Evolutionary conservation across 257 asterid genomes (phyloP), one percentile per base, ranked within the genome.

Genomic region (Craterostigma plantagineum): DNA sequence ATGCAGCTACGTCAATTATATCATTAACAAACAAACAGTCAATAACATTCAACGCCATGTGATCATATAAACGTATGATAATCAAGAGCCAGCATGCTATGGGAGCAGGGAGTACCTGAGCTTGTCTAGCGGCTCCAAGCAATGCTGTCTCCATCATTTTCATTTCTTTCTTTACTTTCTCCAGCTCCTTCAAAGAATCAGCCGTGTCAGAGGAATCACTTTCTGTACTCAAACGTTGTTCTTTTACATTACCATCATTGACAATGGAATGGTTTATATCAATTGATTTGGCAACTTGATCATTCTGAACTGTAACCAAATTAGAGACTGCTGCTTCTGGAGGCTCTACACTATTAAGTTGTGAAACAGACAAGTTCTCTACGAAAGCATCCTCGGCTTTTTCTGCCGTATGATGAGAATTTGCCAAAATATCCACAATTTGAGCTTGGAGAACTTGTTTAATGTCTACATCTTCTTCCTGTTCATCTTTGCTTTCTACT

Each of bases 81-180:
- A 16, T 9, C 1, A 15, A 10, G 11, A n/a, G 3, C 45, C 9
- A 9, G 3, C 10, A 41, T 8, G 12, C 3, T 11, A 12, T 11
- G 15, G 1, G 4, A 3, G 16, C 7, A 38, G 12, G 2, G 10
- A 46, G 38, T 59, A 81, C 94, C 94, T 78, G 94, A 50, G 94
- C 84, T 72, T 81, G 94, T 67, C 83, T 81, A 44, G 94, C 94
- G 49, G 94, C 94, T 47, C 94, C 94, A 61, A 69, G 87, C 43
- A 81, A 49, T 54, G 94, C 94, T 58, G 63, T 64, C 68, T 81
- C 94, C 92, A 81, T 72, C 92, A 81, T 77, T 68, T 72, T 77
- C 90, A 81, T 72, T 38, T 81, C 94, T 60, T 68, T 75, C 72
- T 68, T 77, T 63, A 77, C 46, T 68, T 75, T 81, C 53, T 75